Conservation (phyloP, 1,284 basidiomycete genomes). For the Heterobasidion annosum region DNA sequence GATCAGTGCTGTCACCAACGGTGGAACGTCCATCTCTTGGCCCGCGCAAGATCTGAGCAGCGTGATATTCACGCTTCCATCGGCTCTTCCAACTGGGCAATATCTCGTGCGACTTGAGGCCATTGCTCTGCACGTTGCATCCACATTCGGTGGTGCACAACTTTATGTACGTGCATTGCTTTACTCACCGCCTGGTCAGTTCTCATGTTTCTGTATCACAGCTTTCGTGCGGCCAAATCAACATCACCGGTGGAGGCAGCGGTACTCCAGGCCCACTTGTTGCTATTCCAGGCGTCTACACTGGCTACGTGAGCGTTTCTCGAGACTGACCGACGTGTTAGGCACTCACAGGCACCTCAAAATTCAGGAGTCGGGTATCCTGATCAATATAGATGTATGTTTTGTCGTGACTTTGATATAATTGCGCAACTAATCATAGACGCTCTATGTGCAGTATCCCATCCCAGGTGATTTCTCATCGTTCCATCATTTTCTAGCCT, state of each 20-base stretch:
- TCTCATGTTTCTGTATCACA: not conserved
- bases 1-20: conserved; percentile 28
- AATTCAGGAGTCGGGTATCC: conserved; percentile 12
- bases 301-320: conserved; percentile 14
- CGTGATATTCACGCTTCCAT: conserved; percentile 34
- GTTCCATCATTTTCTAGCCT: not conserved
- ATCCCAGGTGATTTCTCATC: conserved; percentile 13
- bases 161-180: conserved; percentile 14
- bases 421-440: not conserved
- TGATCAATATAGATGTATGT: conserved; percentile 27
- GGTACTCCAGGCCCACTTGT: conserved; percentile 25
- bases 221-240: conserved; percentile 22
- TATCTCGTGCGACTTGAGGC: conserved; percentile 39
- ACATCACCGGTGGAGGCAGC: conserved; percentile 25
- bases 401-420: not conserved
- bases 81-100: conserved; percentile 33
- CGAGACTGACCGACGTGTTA: not conserved
- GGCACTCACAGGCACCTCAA: not conserved
- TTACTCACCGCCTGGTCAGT: not conserved
- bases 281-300: conserved; percentile 27
- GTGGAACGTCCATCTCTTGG: conserved; percentile 29
- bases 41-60: conserved; percentile 25
- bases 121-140: conserved; percentile 30
- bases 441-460: conserved; percentile 14
- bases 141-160: conserved; percentile 19